Conservation (phyloP, 192 early-diverging fungal species). For the Podila horticola region DNA sequence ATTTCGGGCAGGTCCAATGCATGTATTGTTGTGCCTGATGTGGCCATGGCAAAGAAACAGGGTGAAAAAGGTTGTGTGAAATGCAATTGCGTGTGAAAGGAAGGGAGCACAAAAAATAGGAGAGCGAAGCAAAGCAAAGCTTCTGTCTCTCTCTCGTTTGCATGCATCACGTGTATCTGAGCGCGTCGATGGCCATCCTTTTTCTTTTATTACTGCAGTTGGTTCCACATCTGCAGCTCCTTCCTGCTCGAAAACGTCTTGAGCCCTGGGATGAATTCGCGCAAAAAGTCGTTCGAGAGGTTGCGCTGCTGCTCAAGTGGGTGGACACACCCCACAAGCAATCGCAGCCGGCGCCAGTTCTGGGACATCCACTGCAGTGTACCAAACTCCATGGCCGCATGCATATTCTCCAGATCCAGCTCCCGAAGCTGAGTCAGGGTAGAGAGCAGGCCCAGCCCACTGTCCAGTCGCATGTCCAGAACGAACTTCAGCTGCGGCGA, state of each 20-base stretch:
- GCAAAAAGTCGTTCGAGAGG: constrained; percentile 9
- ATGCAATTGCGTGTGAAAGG: no score
- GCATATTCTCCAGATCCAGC: constrained; percentile 9
- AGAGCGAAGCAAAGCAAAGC: no score
- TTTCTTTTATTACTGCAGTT: not conserved
- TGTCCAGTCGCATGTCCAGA: constrained; percentile 3
- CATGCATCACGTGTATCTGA: no score
- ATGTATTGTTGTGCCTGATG: constrained; percentile 1
- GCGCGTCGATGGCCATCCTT: no score
- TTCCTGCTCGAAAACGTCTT: not conserved
- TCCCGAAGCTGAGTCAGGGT: constrained; percentile 4
- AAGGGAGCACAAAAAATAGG: no score
- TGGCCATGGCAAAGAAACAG: no score
- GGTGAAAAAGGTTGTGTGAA: no score
- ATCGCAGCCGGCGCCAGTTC: constrained; percentile 14
- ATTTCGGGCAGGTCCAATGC: constrained; percentile 32
- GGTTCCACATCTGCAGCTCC: not conserved
- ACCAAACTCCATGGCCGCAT: constrained; percentile 11
- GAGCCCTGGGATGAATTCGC: not conserved
- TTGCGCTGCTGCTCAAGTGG: not conserved
- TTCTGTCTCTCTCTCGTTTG: no score
- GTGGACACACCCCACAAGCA: constrained; percentile 16
- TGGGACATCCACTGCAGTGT: constrained; percentile 19
- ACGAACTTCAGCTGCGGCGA: not conserved
- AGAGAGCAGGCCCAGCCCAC: constrained; percentile 8